Evolutionary conservation across 1,284 basidiomycete species (phyloP).

Genomic region (Naganishia albida): DNA sequence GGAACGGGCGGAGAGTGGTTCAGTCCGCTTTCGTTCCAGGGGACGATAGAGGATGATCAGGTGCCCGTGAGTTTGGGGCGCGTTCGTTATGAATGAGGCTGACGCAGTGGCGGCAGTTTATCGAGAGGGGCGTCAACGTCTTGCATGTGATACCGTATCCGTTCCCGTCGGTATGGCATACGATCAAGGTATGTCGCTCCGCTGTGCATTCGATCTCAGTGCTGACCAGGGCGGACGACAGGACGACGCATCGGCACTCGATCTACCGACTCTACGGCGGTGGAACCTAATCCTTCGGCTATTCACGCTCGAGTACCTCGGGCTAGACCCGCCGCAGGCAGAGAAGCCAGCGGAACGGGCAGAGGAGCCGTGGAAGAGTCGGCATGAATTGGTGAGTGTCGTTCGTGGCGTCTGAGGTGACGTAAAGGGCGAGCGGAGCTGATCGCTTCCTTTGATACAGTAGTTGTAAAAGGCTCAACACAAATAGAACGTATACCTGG

Average conservation of each 20-base stretch:
- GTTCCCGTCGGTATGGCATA: constrained; percentile 93
- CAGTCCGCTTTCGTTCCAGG: constrained; percentile 53
- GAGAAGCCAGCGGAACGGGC: not conserved
- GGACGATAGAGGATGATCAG: constrained; percentile 87
- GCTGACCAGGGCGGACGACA: constrained; percentile 44
- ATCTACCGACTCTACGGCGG: constrained; percentile 78
- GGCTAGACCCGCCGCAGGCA: constrained; percentile 54
- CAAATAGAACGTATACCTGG: not conserved
- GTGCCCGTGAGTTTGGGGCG: constrained; percentile 60
- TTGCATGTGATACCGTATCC: constrained; percentile 87
- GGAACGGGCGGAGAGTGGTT: constrained; percentile 44
- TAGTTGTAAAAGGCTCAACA: constrained; percentile 10
- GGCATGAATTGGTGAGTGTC: constrained; percentile 33
- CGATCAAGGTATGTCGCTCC: constrained; percentile 62
- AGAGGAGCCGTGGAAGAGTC: not conserved
- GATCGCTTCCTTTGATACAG: constrained; percentile 11
- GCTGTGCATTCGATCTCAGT: not conserved
- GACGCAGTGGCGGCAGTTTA: constrained; percentile 57
- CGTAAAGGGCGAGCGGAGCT: not conserved
- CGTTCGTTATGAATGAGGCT: not conserved
- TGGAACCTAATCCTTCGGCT: constrained; percentile 89
- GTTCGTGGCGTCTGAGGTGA: not conserved
- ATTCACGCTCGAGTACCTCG: constrained; percentile 87
- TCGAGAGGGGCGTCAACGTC: constrained; percentile 78
- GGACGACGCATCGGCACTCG: constrained; percentile 86